phyloP scores from a whole-genome alignment of 176 grass and related monocot species.

The Avena sativa region DNA sequence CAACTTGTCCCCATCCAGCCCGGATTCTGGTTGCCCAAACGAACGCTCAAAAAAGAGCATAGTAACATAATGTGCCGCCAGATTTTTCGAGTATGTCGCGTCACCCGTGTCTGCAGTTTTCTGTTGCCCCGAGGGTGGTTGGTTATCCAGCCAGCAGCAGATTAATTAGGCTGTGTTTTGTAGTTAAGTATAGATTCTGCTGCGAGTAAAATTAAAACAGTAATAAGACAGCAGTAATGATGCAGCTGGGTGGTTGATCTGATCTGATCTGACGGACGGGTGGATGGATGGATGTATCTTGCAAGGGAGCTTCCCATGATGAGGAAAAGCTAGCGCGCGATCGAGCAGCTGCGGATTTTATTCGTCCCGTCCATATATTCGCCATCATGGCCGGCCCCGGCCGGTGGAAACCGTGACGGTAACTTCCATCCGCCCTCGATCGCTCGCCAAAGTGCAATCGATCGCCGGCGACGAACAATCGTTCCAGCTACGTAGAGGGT shows the following conservation, averaged over 20 bases:
- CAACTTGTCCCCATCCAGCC: conserved; percentile 44
- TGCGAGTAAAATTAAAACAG: no score
- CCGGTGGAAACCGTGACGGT: conserved; percentile 30
- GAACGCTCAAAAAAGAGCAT: neutral
- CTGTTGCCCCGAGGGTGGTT: neutral
- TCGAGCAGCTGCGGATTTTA: conserved; percentile 16
- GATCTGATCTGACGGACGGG: neutral
- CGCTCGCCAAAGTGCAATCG: conserved; percentile 11
- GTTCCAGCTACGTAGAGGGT: neutral
- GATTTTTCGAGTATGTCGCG: neutral
- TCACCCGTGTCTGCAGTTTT: neutral
- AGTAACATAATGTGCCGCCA: neutral
- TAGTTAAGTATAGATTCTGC: no score
- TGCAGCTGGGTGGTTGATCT: neutral
- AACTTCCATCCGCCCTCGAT: conserved; percentile 32
- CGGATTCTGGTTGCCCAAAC: conserved; percentile 28
- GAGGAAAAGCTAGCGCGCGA: conserved; percentile 18
- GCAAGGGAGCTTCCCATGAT: conserved; percentile 52
- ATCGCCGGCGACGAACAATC: neutral
- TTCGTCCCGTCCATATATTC: conserved; percentile 30
- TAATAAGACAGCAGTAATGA: neutral
- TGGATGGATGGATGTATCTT: conserved; percentile 21
- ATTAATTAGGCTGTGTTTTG: no score
- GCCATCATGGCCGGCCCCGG: conserved; percentile 48
- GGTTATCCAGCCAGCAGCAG: no score